Evolutionary conservation across 805 yeast species (phyloP), one percentile per base, ranked within the genome.

Genomic region (Lipomyces anomalus): DNA sequence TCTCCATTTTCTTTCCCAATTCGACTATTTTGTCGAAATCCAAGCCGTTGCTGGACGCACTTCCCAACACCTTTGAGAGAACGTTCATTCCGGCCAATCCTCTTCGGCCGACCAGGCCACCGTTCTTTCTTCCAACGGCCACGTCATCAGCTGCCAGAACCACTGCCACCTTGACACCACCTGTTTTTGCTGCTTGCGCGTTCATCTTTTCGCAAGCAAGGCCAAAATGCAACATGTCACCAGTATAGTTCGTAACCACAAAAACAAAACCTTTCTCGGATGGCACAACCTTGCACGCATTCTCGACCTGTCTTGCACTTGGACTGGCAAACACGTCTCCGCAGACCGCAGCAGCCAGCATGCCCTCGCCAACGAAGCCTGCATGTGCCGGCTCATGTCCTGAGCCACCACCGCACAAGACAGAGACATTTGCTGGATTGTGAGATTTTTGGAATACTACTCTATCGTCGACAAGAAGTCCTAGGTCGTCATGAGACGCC

Each of bases 321-420:
- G 97, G 97, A 9, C 95, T 85, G 0, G 97, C 96, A 69, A 89
- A 89, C 11, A 86, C 74, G 40, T 81, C 78, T 23, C 97, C 97
- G 46, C 87, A 79, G 3, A 88, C 95, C 0, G 95, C 97, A 35
- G 82, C 94, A 55, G 84, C 86, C 32, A 89, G 65, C 56, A 83
- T 67, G 37, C 94, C 94, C n/a, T 77, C 72, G 7, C 97, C 97
- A 18, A 89, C 88, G 62, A 79, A 89, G 0, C 96, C 97, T 5
- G 85, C 88, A 60, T 89, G 97, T 3, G 88, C 72, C 20, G 97
- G 97, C 66, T 89, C 97, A 61, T 89, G 97, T 36, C 97, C 97
- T 6, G 89, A 79, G 21, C 97, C 97, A 44, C 97, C 97, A 47
- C 96, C 96, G 28, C 95, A 79, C 22, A 89, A 68, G 40, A 89